These are phyloP conservation scores for Cystobasidium sp. DNA, from an alignment of 1,284 basidiomycete genomes.

Conservation along the genomic window DNA sequence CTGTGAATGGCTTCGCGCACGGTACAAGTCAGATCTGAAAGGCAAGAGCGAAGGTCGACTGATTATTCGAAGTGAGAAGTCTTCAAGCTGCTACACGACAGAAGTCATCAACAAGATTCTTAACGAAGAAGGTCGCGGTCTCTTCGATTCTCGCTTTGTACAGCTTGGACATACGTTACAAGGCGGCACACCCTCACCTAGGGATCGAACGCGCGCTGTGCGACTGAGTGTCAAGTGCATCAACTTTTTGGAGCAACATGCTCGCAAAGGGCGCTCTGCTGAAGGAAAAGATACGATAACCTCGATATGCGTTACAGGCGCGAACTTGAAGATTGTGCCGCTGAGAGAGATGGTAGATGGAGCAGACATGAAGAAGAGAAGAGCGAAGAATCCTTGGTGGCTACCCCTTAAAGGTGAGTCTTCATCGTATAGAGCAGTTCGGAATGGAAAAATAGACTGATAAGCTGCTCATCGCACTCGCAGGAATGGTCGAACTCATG, in stretches of 20 bases:
- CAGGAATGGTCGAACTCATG: slow-evolving; percentile 44
- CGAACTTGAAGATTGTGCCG: slow-evolving; percentile 76
- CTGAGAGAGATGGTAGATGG: slow-evolving; percentile 80
- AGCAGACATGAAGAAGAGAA: slow-evolving; percentile 86
- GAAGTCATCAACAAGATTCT: slow-evolving; percentile 91
- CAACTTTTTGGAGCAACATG: slow-evolving; percentile 87
- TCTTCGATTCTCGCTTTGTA: slow-evolving; percentile 95
- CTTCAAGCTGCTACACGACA: slow-evolving; percentile 88
- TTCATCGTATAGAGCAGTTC: slow-evolving; percentile 54
- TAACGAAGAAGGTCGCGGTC: slow-evolving; percentile 81
- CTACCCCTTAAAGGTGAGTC: slow-evolving; percentile 65
- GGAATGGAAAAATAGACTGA: slow-evolving; percentile 63
- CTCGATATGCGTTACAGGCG: slow-evolving; percentile 87
- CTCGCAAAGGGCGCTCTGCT: slow-evolving; percentile 53
- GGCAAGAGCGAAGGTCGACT: slow-evolving; percentile 91
- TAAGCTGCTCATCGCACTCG: not conserved
- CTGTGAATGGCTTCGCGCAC: slow-evolving; percentile 83
- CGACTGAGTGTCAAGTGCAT: slow-evolving; percentile 90
- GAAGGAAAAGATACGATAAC: slow-evolving; percentile 72
- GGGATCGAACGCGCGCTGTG: slow-evolving; percentile 88
- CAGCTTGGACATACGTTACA: slow-evolving; percentile 95
- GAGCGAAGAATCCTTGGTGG: slow-evolving; percentile 87
- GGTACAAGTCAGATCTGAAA: slow-evolving; percentile 83
- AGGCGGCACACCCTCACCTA: slow-evolving; percentile 89
- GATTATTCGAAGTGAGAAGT: slow-evolving; percentile 86